A percentile compares a stretch with the other conserved stretches of the same genome.
These are phyloP conservation scores for Maudiozyma humilis DNA, from an alignment of 1,139 yeast species.

Conservation along the genomic window DNA sequence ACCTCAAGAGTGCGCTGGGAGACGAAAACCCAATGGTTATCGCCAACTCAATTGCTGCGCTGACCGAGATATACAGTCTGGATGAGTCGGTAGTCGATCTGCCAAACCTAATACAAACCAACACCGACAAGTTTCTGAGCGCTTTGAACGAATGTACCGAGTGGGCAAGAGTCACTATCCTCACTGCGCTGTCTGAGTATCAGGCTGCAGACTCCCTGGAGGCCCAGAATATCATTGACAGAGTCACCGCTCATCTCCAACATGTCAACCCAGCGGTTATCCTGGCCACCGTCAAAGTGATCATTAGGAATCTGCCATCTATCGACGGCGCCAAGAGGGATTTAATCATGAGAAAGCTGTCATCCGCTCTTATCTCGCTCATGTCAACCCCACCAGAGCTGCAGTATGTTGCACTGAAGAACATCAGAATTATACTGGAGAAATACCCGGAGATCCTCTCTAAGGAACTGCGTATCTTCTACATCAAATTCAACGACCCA, in stretches of 20 bases:
- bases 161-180: constrained; percentile 93
- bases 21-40: constrained; percentile 96
- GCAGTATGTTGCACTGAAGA: constrained; percentile 89
- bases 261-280: constrained; percentile 97
- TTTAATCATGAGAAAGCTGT: constrained; percentile 49
- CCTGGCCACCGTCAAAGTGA: constrained; percentile 73
- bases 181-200: constrained; percentile 74
- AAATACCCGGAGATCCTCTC: constrained; percentile 75
- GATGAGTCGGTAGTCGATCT: constrained; percentile 41
- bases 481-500: constrained; percentile 91
- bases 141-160: constrained; percentile 96
- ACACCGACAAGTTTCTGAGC: constrained; percentile 47
- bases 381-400: constrained; percentile 87
- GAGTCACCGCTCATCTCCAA: constrained; percentile 91
- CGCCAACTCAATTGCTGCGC: constrained; percentile 83
- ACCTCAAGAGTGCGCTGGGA: constrained; percentile 58
- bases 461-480: constrained; percentile 81
- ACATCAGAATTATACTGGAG: constrained; percentile 82
- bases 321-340: constrained; percentile 14
- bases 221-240: constrained; percentile 78
- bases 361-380: constrained; percentile 88
- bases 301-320: constrained; percentile 53
- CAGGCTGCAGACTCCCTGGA: constrained; percentile 49
- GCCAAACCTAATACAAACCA: constrained; percentile 30
- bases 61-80: constrained; percentile 72